Conservation (phyloP, 495 filamentous ascomycete species). For the Aspergillus steynii region DNA sequence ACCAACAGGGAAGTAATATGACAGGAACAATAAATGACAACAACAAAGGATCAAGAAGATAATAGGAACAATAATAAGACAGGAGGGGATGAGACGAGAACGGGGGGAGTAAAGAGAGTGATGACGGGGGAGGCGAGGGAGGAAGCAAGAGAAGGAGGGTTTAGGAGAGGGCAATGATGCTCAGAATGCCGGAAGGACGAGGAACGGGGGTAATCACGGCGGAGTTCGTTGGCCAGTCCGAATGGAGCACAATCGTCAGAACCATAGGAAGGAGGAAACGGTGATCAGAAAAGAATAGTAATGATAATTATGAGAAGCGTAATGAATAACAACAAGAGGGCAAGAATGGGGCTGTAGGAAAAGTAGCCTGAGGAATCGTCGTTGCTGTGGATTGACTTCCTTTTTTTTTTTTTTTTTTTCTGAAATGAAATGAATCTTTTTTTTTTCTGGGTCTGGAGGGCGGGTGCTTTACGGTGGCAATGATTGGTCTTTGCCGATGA, state of each 20-base stretch:
- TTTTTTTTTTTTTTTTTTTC: slow-evolving; percentile 18
- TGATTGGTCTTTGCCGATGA: slow-evolving; percentile 18
- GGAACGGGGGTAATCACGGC: slow-evolving; percentile 29
- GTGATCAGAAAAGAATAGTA: slow-evolving; percentile 23
- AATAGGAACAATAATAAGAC: slow-evolving; percentile 12
- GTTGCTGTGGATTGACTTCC: slow-evolving; percentile 11
- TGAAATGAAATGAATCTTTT: slow-evolving; percentile 2
- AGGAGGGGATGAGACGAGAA: slow-evolving; percentile 15
- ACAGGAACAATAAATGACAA: background rate
- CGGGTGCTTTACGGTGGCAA: slow-evolving; percentile 26
- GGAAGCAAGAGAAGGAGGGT: slow-evolving; percentile 19
- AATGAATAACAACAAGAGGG: background rate
- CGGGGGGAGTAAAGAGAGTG: background rate
- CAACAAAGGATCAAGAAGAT: slow-evolving; percentile 3
- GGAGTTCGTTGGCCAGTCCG: slow-evolving; percentile 21
- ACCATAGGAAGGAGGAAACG: slow-evolving; percentile 12
- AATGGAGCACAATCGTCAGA: background rate
- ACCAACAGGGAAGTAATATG: background rate
- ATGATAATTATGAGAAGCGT: slow-evolving; percentile 16
- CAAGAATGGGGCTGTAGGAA: slow-evolving; percentile 19
- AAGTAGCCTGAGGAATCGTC: slow-evolving; percentile 33
- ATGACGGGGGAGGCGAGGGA: slow-evolving; percentile 10
- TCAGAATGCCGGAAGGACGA: slow-evolving; percentile 13
- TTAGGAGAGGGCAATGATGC: slow-evolving; percentile 13
- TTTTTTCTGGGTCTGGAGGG: slow-evolving; percentile 5